These are phyloP conservation scores for Aspergillus haitiensis DNA, from an alignment of 495 filamentous ascomycete genomes.

Conservation along the genomic window DNA sequence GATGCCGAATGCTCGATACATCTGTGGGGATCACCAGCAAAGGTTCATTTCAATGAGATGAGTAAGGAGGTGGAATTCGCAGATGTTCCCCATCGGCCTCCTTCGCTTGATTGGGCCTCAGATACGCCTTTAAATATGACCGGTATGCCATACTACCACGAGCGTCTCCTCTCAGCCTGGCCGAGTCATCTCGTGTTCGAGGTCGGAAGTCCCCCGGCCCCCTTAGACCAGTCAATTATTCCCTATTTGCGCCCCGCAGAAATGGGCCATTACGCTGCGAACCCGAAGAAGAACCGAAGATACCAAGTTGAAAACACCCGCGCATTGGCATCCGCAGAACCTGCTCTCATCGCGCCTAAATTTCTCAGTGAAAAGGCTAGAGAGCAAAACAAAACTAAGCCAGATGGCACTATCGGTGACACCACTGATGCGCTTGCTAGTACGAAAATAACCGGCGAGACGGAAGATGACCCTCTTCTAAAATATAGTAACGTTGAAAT, in stretches of 20 bases:
- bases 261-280: constrained; percentile 71
- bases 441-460: constrained; percentile 60
- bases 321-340: constrained; percentile 47
- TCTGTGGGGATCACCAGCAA: constrained; percentile 88
- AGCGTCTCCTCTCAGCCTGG: constrained; percentile 85
- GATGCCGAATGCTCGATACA: constrained; percentile 78
- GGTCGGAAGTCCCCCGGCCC: constrained; percentile 75
- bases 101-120: constrained; percentile 62
- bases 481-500: constrained; percentile 92
- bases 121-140: constrained; percentile 82
- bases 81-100: constrained; percentile 54
- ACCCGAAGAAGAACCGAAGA: constrained; percentile 68
- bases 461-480: constrained; percentile 69
- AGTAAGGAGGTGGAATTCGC: constrained; percentile 76
- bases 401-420: constrained; percentile 60
- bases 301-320: constrained; percentile 85
- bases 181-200: constrained; percentile 80
- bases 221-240: constrained; percentile 72
- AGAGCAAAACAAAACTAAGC: constrained; percentile 56
- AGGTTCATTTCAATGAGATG: constrained; percentile 86
- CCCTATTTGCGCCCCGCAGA: constrained; percentile 65
- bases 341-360: constrained; percentile 69
- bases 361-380: constrained; percentile 91
- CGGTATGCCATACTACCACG: constrained; percentile 92
- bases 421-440: constrained; percentile 60